phyloP scores from a whole-genome alignment of 176 grass and related monocot species.

The Musa itinerans region DNA sequence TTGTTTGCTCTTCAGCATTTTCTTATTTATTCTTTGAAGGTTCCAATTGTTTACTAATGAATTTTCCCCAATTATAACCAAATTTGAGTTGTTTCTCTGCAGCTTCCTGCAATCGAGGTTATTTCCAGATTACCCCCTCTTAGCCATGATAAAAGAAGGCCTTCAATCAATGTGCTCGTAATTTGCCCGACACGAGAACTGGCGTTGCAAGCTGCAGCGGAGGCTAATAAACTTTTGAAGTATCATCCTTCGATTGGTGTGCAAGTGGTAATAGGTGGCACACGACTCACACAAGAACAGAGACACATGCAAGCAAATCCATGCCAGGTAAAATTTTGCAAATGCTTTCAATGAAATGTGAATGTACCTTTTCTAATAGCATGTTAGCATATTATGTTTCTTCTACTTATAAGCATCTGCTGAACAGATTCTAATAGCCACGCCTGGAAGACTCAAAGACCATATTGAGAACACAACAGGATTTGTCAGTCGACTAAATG shows the following conservation, averaged over 20 bases:
- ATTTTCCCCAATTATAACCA: background rate
- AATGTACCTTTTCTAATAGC: background rate
- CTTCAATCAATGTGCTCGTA: constrained; percentile 78
- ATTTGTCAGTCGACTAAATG: constrained; percentile 73
- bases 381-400: background rate
- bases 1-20: background rate
- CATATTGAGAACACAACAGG: constrained; percentile 97
- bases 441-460: constrained; percentile 86
- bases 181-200: constrained; percentile 87
- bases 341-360: background rate
- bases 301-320: constrained; percentile 83
- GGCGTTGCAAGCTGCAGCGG: constrained; percentile 74
- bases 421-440: constrained; percentile 78
- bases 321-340: constrained; percentile 48
- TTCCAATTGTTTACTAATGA: background rate
- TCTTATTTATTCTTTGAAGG: background rate
- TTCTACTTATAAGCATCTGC: constrained; percentile 1
- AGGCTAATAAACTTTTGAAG: constrained; percentile 84
- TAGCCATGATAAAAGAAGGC: constrained; percentile 57
- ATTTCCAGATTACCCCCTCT: constrained; percentile 42
- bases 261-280: constrained; percentile 89
- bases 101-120: constrained; percentile 87
- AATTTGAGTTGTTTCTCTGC: constrained; percentile 21
- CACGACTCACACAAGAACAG: constrained; percentile 76
- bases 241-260: constrained; percentile 79